Evolutionary conservation across 768 basidiomycete genomes (phyloP).

Genomic region (Pleurotus pulmonarius): DNA sequence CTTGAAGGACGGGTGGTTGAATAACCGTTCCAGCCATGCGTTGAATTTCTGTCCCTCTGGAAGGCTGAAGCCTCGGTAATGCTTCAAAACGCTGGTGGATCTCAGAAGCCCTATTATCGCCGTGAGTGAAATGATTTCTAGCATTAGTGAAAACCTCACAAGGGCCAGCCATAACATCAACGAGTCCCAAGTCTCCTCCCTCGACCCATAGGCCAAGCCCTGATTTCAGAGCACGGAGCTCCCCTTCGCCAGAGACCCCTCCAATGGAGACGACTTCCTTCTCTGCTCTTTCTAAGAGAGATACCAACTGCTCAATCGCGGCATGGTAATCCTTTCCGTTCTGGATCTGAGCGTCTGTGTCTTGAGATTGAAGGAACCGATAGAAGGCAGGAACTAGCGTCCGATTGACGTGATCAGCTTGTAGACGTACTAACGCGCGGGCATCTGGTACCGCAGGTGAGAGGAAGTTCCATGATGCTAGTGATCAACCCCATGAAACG

Average conservation of each 20-base stretch:
- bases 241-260: conserved; percentile 37
- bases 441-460: conserved; percentile 41
- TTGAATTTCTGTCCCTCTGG: conserved; percentile 45
- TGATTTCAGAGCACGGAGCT: conserved; percentile 29
- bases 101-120: conserved; percentile 62
- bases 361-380: conserved; percentile 71
- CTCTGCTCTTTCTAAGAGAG: conserved; percentile 55
- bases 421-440: conserved; percentile 61
- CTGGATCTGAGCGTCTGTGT: conserved; percentile 44
- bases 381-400: conserved; percentile 69
- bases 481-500: conserved; percentile 14
- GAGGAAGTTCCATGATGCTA: neutral
- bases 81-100: conserved; percentile 56
- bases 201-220: conserved; percentile 59
- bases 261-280: conserved; percentile 34
- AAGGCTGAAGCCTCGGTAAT: conserved; percentile 65
- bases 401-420: conserved; percentile 66
- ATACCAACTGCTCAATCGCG: conserved; percentile 47
- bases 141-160: conserved; percentile 39
- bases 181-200: conserved; percentile 54
- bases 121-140: neutral
- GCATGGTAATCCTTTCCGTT: conserved; percentile 49
- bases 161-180: conserved; percentile 67
- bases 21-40: conserved; percentile 50
- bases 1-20: conserved; percentile 61